Percentiles rank a stretch among this genome's conserved stretches.
These are phyloP conservation scores for Sclerotinia nivalis DNA, from an alignment of 2,329 filamentous ascomycete species.

Conservation along the genomic window DNA sequence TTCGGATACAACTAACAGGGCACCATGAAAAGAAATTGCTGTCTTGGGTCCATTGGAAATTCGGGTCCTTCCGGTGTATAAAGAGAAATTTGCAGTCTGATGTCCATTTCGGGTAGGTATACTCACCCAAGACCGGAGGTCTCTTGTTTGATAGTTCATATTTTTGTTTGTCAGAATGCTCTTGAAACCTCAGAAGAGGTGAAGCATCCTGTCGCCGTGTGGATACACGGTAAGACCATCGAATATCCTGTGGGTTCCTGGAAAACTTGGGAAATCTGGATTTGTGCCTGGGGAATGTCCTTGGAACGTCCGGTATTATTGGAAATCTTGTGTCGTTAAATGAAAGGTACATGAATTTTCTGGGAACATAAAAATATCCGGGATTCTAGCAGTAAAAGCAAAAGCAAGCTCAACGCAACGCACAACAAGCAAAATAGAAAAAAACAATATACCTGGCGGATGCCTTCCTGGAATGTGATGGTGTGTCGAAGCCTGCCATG, in stretches of 20 bases:
- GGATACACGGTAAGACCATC: slow-evolving; percentile 13
- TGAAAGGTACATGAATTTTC: slow-evolving; percentile 37
- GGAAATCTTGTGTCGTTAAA: slow-evolving; percentile 26
- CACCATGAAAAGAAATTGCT: slow-evolving; percentile 9
- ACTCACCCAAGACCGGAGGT: slow-evolving; percentile 23
- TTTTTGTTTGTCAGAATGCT: slow-evolving; percentile 18
- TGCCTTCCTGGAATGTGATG: slow-evolving; percentile 37
- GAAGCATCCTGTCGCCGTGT: slow-evolving; percentile 14
- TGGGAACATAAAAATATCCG: slow-evolving; percentile 34
- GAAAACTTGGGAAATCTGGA: slow-evolving; percentile 11
- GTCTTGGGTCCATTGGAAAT: not conserved
- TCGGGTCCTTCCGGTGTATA: slow-evolving; percentile 12
- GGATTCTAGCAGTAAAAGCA: slow-evolving; percentile 23
- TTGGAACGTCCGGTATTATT: slow-evolving; percentile 22
- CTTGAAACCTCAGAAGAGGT: slow-evolving; percentile 7
- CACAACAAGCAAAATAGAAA: slow-evolving; percentile 28
- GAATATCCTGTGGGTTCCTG: slow-evolving; percentile 13
- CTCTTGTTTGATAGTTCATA: slow-evolving; percentile 16
- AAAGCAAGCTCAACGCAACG: slow-evolving; percentile 25
- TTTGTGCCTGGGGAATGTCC: slow-evolving; percentile 16
- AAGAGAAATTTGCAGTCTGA: slow-evolving; percentile 16
- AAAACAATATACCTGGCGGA: slow-evolving; percentile 42
- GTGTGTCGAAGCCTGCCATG: slow-evolving; percentile 39
- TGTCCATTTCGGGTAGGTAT: slow-evolving; percentile 17
- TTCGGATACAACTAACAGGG: not conserved